phyloP scores from a whole-genome alignment of 768 basidiomycete genomes.

The Tremella fuciformis region DNA sequence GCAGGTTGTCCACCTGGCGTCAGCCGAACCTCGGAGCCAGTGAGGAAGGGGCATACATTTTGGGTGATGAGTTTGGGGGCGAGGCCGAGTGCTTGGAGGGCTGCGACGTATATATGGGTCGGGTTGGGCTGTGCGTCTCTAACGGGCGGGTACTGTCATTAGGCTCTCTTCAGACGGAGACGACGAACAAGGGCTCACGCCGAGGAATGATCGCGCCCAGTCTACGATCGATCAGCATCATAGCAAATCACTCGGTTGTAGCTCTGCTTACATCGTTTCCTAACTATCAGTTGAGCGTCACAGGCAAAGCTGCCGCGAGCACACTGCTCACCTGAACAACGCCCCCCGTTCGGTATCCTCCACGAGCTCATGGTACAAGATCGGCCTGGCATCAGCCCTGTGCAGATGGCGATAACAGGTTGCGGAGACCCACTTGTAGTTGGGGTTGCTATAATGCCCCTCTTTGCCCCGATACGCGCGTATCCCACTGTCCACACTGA shows the following conservation, averaged over 20 bases:
- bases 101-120: slow-evolving; percentile 81
- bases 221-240: slow-evolving; percentile 49
- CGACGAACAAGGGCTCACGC: slow-evolving; percentile 22
- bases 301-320: slow-evolving; percentile 1
- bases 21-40: not conserved
- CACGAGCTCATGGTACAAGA: slow-evolving; percentile 76
- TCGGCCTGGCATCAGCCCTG: slow-evolving; percentile 32
- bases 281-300: slow-evolving; percentile 40
- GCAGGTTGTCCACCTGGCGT: slow-evolving; percentile 80
- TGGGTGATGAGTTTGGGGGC: slow-evolving; percentile 67
- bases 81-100: slow-evolving; percentile 67
- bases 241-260: not conserved
- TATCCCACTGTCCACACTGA: slow-evolving; percentile 93
- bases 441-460: slow-evolving; percentile 57
- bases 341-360: slow-evolving; percentile 68
- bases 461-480: slow-evolving; percentile 86
- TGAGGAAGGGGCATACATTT: slow-evolving; percentile 35
- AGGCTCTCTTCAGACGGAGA: slow-evolving; percentile 63
- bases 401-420: too few species aligned
- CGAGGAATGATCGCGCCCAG: slow-evolving; percentile 59
- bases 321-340: slow-evolving; percentile 62
- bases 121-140: slow-evolving; percentile 80
- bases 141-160: slow-evolving; percentile 70
- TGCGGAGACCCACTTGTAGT: slow-evolving; percentile 43
- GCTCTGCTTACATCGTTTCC: slow-evolving; percentile 62